Evolutionary conservation across 2,329 filamentous ascomycete genomes (phyloP), one percentile per base, ranked within the genome.

Genomic region (Trichoderma gracile): DNA sequence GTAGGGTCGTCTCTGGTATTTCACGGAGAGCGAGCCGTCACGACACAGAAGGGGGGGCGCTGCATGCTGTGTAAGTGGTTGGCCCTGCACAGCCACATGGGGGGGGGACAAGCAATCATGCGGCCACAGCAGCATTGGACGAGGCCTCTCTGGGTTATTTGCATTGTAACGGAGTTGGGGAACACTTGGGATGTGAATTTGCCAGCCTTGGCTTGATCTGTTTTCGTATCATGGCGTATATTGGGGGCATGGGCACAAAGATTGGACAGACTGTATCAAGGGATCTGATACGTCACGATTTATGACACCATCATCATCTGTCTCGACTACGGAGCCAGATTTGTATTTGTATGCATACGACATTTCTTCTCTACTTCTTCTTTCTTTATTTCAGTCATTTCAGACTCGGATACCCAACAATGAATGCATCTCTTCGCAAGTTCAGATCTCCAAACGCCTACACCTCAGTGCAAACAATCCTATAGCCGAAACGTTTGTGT

Each of bases 241-340:
- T 27, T 15, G 15, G 7, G 56, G 56, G 21, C 25, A 15, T 49
- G 27, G 43, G 7, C 30, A n/a, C 17, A 33, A 10, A 21, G 52
- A 27, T 21, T 25, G 52, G 33, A 10, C 14, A 1, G 40, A 17
- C 8, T 23, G 21, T 27, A 6, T 25, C 12, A 25, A 15, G 43
- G 56, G 12, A 49, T 59, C 23, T 42, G 21, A 27, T 33, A 49
- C 33, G 33, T 50, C 45, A 59, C n/a, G 45, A 62, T 54, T 27
- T 23, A 52, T 42, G 27, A 49, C 43, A 55, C 52, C 14, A 38
- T 21, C 47, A 5, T 49, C 38, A 10, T 55, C 40, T 54, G 33
- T 43, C 12, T 23, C 8, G 6, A 38, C 17, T 40, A 52, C 9
- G 27, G 27, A 25, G 14, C 25, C 47, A 38, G 14, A 38, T 10